A percentile compares a stretch with the other conserved stretches of the same genome.
Evolutionary conservation across 352 stramenopile species (phyloP).

Genomic region (Globisporangium uncinulatum): DNA sequence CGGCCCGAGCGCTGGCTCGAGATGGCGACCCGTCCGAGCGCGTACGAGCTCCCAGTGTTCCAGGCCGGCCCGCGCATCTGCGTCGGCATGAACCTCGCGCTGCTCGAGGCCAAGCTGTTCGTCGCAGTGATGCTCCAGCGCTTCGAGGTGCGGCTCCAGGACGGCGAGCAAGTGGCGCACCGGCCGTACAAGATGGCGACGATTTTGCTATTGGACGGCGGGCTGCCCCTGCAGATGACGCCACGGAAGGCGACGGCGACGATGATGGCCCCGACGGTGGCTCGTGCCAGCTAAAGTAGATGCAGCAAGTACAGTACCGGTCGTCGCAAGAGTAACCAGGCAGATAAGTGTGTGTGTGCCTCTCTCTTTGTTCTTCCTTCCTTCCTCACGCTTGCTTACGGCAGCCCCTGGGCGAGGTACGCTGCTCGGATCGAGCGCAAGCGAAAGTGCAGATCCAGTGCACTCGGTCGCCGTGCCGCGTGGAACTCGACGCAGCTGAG

Average conservation of each 20-base stretch:
- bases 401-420: constrained; percentile 1
- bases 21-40: constrained; percentile 40
- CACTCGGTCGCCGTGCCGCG: constrained; percentile 37
- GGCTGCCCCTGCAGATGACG: not conserved
- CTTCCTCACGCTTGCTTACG: no score
- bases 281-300: no score
- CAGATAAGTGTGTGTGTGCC: no score
- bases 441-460: constrained; percentile 58
- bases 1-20: constrained; percentile 65
- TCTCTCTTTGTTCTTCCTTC: no score
- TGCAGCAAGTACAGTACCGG: no score
- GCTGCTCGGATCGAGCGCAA: constrained; percentile 18
- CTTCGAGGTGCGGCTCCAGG: constrained; percentile 1
- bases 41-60: constrained; percentile 67
- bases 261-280: no score
- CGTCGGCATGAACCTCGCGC: constrained; percentile 63
- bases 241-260: no score
- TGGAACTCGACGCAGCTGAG: constrained; percentile 43
- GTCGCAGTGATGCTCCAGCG: constrained; percentile 19
- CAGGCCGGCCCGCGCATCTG: constrained; percentile 64
- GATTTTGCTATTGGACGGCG: not conserved
- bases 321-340: no score
- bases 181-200: not conserved
- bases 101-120: constrained; percentile 59
- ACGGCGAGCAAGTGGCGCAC: constrained; percentile 1